Base-by-base conservation (phyloP, 2,329 filamentous ascomycete species). In the Neofusicoccum parvum region DNA sequence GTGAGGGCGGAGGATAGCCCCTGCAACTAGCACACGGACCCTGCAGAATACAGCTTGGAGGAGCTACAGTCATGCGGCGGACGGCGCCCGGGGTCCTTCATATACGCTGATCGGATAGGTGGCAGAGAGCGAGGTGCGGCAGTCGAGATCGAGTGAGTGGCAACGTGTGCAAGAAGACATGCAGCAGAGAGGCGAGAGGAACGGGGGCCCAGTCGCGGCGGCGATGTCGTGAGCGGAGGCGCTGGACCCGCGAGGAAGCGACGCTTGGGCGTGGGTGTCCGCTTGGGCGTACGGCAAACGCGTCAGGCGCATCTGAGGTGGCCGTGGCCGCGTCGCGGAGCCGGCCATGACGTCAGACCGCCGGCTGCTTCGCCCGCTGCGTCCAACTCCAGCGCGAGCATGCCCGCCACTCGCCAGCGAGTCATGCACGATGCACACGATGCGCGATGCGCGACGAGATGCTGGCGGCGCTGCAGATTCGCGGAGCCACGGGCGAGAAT, bases 1-100 rank as follows among this genome's bases (percentile, higher is more conserved):
- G 41, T 48, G 56, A 48, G 56, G 41, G 56, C 56, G 43, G 56
- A 37, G 56, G 56, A 23, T 46, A 37, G 27, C 39, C 56, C 56
- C 56, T 60, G 56, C 56, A 60, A 60, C 43, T 20, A 37, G 41
- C 32, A 48, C 32, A 48, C 27, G 43, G 56, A 46, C 56, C 56
- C 56, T 60, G 56, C 56, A 48, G 43, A 37, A n/a, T 48, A 10
- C 6, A 46, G 56, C 32, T 36, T 11, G 43, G n/a, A 32, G n/a
- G 12, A 34, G 27, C 11, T 23, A 15, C 41, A 48, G 56, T 46
- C 56, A 60, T 60, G 54, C 54, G 37, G 36, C 37, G 15, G 53
- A 14, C 27, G n/a, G 54, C 17, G 37, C 9, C 3, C 12, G 56
- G 27, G 27, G 27, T 32, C 27, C 27, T 48, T 48, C 56, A 27